These are phyloP conservation scores for Amanita bisporigera DNA, from an alignment of 1,284 basidiomycete species.

Conservation along the genomic window DNA sequence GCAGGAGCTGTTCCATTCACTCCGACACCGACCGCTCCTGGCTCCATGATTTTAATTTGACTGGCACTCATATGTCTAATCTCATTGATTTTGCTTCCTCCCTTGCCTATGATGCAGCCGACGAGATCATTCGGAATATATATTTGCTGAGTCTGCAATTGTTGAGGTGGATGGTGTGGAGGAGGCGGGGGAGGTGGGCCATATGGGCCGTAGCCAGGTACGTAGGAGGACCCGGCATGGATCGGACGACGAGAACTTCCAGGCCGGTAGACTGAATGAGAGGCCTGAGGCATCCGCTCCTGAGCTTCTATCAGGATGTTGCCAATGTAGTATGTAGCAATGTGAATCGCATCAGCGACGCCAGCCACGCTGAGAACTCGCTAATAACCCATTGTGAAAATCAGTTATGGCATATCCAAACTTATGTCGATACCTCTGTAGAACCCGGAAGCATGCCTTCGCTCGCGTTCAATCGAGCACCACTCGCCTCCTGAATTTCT, in stretches of 20 bases:
- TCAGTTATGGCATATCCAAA: conserved; percentile 20
- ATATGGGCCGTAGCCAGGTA: conserved; percentile 67
- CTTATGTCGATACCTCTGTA: conserved; percentile 76
- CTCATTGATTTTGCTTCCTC: conserved; percentile 99
- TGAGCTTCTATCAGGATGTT: conserved; percentile 97
- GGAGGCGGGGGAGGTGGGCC: conserved; percentile 37
- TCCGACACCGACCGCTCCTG: conserved; percentile 76
- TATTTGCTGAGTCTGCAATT: conserved; percentile 96
- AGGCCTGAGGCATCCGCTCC: conserved; percentile 78
- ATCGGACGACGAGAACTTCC: conserved; percentile 55
- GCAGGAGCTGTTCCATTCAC: conserved; percentile 70
- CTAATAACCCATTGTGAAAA: conserved; percentile 48
- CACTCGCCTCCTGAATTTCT: conserved; percentile 99
- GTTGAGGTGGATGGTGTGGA: conserved; percentile 53
- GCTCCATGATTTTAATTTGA: conserved; percentile 99
- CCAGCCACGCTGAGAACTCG: conserved; percentile 97
- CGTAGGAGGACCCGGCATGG: conserved; percentile 69
- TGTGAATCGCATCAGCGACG: conserved; percentile 99
- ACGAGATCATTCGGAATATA: conserved; percentile 99
- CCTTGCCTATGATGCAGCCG: conserved; percentile 98
- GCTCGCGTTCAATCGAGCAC: conserved; percentile 94
- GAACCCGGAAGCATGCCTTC: conserved; percentile 98
- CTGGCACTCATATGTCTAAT: conserved; percentile 94
- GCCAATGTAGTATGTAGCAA: conserved; percentile 98
- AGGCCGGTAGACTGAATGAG: conserved; percentile 64